phyloP scores from a whole-genome alignment of 257 asterid species.

The Solanum clarkiae region DNA sequence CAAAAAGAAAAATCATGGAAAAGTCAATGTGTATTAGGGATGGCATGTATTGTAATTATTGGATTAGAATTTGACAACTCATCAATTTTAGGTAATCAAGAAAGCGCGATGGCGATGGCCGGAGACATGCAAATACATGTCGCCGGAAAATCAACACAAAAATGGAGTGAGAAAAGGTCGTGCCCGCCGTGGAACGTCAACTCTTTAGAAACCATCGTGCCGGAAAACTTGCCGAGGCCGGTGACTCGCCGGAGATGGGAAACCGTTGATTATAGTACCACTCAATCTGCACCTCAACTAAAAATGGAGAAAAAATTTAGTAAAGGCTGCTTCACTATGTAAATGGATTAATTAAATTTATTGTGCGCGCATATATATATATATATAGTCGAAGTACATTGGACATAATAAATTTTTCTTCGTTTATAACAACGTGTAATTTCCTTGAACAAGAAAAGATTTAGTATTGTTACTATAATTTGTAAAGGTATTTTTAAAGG shows the following conservation, averaged over 20 bases:
- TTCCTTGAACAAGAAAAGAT: neutral
- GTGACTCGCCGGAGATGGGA: constrained; percentile 56
- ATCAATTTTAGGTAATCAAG: neutral
- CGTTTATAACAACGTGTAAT: neutral
- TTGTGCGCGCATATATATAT: neutral
- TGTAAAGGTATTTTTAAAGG: neutral
- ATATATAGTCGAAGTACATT: neutral
- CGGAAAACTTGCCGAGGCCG: constrained; percentile 74
- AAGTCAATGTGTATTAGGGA: constrained; percentile 17
- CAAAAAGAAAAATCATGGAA: constrained; percentile 32
- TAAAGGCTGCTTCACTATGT: constrained; percentile 9
- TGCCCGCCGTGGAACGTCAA: constrained; percentile 68
- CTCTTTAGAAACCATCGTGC: constrained; percentile 74
- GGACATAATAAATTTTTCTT: neutral
- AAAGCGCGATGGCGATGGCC: constrained; percentile 18
- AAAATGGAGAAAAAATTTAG: neutral
- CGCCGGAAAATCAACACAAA: neutral
- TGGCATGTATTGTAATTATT: constrained; percentile 35
- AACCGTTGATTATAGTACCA: constrained; percentile 15
- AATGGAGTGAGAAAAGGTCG: constrained; percentile 66
- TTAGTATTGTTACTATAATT: neutral
- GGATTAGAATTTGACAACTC: constrained; percentile 25
- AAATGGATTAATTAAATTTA: neutral
- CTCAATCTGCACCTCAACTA: constrained; percentile 25
- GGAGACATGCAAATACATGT: constrained; percentile 11